Evolutionary conservation across 2,329 filamentous ascomycete genomes (phyloP).

Genomic region (Aspergillus aculeatus): DNA sequence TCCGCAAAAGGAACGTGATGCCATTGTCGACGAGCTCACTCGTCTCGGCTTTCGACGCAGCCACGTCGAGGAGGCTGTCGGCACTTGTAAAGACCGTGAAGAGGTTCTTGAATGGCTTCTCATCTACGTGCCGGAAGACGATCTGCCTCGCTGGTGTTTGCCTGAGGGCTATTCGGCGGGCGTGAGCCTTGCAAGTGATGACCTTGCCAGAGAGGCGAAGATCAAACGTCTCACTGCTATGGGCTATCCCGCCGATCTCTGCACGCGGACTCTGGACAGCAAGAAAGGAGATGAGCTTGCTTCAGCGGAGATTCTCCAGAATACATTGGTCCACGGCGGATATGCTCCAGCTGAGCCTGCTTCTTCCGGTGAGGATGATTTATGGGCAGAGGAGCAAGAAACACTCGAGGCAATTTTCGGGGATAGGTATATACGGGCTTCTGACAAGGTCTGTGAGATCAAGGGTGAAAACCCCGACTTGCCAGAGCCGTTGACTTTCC

Average conservation of each 20-base stretch:
- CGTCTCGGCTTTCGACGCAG: slow-evolving; percentile 83
- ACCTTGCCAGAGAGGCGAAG: slow-evolving; percentile 76
- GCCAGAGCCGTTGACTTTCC: slow-evolving; percentile 51
- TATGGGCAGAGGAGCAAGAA: slow-evolving; percentile 83
- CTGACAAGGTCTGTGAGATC: slow-evolving; percentile 67
- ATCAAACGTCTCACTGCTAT: slow-evolving; percentile 78
- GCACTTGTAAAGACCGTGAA: slow-evolving; percentile 84
- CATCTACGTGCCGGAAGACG: slow-evolving; percentile 95
- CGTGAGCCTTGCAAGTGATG: slow-evolving; percentile 77
- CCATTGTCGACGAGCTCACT: slow-evolving; percentile 69
- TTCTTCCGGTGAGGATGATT: slow-evolving; percentile 43
- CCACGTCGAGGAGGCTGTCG: slow-evolving; percentile 83
- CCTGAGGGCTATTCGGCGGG: slow-evolving; percentile 91
- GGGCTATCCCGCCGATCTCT: slow-evolving; percentile 83
- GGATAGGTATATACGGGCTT: slow-evolving; percentile 64
- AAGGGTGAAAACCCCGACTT: slow-evolving; percentile 55
- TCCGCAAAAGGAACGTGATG: slow-evolving; percentile 54
- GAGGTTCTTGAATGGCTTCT: slow-evolving; percentile 95
- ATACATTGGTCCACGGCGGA: slow-evolving; percentile 58
- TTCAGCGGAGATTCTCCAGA: slow-evolving; percentile 78
- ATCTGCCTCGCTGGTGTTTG: slow-evolving; percentile 87
- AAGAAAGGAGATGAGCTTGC: slow-evolving; percentile 69
- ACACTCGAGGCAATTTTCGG: slow-evolving; percentile 85
- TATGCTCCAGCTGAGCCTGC: slow-evolving; percentile 14
- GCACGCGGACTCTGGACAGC: slow-evolving; percentile 71